These are phyloP conservation scores for Tetrahymena thermophila DNA, from an alignment of 73 alveolate species.

Conservation along the genomic window DNA sequence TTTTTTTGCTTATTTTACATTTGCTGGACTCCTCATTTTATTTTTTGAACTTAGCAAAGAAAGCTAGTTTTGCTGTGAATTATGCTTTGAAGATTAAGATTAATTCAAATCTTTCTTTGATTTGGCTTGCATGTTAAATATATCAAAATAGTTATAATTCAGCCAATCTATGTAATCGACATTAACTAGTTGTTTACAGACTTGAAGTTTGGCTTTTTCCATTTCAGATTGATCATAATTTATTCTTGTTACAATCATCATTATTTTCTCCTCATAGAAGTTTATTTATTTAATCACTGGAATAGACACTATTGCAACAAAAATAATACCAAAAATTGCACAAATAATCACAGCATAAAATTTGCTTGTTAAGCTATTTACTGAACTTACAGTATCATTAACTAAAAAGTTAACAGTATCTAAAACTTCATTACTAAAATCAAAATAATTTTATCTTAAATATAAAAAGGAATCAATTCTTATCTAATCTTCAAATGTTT, in stretches of 20 bases:
- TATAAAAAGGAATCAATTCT: not conserved
- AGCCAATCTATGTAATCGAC: not conserved
- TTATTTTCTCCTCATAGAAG: not conserved
- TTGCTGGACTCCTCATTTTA: not conserved
- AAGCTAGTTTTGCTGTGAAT: not conserved
- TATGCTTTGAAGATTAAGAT: not conserved
- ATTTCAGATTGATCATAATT: not conserved
- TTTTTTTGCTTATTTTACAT: not conserved
- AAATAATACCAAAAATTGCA: not conserved
- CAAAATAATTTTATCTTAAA: not conserved
- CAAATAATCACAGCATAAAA: not conserved
- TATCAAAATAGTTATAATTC: not conserved
- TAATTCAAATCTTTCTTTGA: not conserved
- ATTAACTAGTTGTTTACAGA: not conserved
- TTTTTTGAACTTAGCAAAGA: not conserved
- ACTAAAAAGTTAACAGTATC: not conserved
- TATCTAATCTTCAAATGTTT: not conserved
- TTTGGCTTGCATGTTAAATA: not conserved
- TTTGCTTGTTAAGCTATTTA: not conserved
- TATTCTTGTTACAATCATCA: not conserved
- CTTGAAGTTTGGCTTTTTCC: not conserved
- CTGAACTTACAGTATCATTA: not conserved
- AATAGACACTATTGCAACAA: not conserved
- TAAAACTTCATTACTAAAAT: not conserved
- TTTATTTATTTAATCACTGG: not conserved